These are phyloP conservation scores for Ogataea paradorogensis DNA, from an alignment of 805 yeast species.

Conservation along the genomic window DNA sequence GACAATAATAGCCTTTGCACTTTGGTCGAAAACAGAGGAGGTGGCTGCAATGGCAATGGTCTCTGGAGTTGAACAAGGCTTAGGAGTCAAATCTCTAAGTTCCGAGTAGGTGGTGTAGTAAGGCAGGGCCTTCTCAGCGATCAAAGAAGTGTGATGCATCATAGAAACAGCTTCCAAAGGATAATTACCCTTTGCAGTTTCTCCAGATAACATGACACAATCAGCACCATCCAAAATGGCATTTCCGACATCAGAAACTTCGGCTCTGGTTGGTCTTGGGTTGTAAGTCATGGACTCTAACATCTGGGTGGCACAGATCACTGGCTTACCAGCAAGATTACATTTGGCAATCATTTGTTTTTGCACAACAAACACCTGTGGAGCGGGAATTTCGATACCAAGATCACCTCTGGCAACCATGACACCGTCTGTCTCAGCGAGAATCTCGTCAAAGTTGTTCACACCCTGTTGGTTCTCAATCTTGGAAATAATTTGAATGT, in stretches of 20 bases:
- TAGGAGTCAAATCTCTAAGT: constrained; percentile 77
- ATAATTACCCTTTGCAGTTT: constrained; percentile 99
- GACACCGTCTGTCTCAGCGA: constrained; percentile 95
- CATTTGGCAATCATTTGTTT: constrained; percentile 98
- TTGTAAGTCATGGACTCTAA: constrained; percentile 98
- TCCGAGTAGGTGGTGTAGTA: constrained; percentile 81
- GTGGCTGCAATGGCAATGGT: constrained; percentile 98
- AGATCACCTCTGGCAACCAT: constrained; percentile 99
- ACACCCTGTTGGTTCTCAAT: constrained; percentile 99
- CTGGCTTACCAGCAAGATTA: constrained; percentile 99
- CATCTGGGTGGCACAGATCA: constrained; percentile 99
- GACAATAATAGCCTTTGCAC: constrained; percentile 95
- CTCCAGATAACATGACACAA: constrained; percentile 99
- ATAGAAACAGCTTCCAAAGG: constrained; percentile 96
- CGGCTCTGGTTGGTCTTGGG: constrained; percentile 99
- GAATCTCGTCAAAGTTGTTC: constrained; percentile 96
- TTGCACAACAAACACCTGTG: constrained; percentile 97
- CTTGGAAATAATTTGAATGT: constrained; percentile 94
- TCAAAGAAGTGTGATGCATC: constrained; percentile 97
- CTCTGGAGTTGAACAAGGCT: constrained; percentile 92
- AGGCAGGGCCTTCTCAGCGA: constrained; percentile 96
- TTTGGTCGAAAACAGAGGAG: constrained; percentile 92
- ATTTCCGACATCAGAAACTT: constrained; percentile 98
- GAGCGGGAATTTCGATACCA: constrained; percentile 99
- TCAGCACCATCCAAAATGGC: constrained; percentile 99